phyloP scores from a whole-genome alignment of 305 asterid genomes.

The Solanum hybrid region DNA sequence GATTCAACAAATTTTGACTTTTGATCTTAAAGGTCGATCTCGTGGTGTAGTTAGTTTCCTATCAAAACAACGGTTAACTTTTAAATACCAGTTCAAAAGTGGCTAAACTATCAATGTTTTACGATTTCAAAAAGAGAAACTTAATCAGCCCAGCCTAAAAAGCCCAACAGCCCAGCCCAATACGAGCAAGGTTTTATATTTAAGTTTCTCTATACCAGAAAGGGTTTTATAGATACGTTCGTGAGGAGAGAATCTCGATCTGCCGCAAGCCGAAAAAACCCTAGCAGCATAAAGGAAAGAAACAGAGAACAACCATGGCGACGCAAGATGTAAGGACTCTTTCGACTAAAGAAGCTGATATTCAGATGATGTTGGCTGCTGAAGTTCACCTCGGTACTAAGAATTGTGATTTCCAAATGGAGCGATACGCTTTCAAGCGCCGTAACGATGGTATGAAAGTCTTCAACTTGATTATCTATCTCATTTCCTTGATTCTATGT shows the following conservation, averaged over 20 bases:
- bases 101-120: background rate
- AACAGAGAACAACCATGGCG: slow-evolving; percentile 14
- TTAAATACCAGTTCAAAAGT: background rate
- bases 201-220: background rate
- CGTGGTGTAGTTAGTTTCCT: too few species aligned
- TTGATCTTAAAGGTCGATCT: background rate
- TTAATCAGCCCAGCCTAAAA: background rate
- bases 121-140: background rate
- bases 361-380: slow-evolving; percentile 46
- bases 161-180: background rate
- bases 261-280: slow-evolving; percentile 5
- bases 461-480: background rate
- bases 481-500: background rate
- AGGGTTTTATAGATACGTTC: background rate
- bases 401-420: slow-evolving; percentile 44
- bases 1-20: background rate
- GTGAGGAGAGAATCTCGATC: background rate
- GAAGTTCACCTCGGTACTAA: slow-evolving; percentile 49
- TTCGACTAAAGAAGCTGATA: slow-evolving; percentile 39
- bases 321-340: slow-evolving; percentile 12
- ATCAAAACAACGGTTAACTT: background rate
- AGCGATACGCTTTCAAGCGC: slow-evolving; percentile 39
- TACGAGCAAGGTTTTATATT: background rate
- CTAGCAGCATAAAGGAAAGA: background rate
- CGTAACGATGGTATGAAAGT: slow-evolving; percentile 29